These are phyloP conservation scores for Candida boleticola DNA, from an alignment of 805 yeast genomes.

Conservation along the genomic window DNA sequence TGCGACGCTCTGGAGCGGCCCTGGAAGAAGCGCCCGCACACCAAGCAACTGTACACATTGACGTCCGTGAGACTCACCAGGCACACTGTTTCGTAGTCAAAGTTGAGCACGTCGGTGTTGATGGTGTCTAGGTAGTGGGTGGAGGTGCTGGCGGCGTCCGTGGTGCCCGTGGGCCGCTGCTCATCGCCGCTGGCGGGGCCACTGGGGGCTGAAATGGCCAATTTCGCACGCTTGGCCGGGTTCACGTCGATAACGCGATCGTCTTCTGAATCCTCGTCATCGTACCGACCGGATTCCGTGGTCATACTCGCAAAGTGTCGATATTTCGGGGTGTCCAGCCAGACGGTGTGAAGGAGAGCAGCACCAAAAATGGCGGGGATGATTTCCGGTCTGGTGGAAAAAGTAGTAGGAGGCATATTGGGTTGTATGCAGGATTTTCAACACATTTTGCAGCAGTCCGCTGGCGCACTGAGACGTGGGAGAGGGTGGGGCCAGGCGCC, in stretches of 20 bases:
- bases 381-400: no score
- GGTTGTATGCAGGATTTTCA: no score
- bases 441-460: no score
- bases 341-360: no score
- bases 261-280: background rate
- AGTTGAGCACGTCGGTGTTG: conserved; percentile 50
- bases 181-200: background rate
- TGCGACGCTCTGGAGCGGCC: conserved; percentile 66
- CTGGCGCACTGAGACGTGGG: no score
- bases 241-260: background rate
- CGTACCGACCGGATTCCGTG: background rate
- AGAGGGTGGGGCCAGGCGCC: no score
- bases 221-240: background rate
- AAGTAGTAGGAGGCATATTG: no score
- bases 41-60: conserved; percentile 69
- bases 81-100: conserved; percentile 70
- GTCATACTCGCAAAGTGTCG: no score
- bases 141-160: background rate
- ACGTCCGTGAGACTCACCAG: conserved; percentile 56
- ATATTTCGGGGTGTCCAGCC: no score
- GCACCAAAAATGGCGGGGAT: no score
- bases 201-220: background rate
- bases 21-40: conserved; percentile 70
- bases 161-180: background rate
- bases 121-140: conserved; percentile 40